Evolutionary conservation across 495 filamentous ascomycete genomes (phyloP).

Genomic region (Glarea lozoyensis): DNA sequence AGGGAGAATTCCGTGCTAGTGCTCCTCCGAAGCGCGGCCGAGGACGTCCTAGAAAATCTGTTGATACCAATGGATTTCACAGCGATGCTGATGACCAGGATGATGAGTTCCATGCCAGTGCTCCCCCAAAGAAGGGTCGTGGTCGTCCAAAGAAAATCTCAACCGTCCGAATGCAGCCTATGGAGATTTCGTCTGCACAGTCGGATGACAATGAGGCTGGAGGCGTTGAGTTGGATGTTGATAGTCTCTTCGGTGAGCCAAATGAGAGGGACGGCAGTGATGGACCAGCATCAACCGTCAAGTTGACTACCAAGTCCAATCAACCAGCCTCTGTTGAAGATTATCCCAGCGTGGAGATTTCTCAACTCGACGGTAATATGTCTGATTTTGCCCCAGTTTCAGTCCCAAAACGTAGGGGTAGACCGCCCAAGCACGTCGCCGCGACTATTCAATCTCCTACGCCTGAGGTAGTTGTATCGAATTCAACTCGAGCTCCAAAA

Average conservation of each 20-base stretch:
- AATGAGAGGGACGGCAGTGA: constrained; percentile 1
- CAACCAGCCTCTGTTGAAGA: not conserved
- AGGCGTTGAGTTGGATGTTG: constrained; percentile 2
- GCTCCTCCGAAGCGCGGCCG: too few species aligned
- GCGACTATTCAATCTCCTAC: not conserved
- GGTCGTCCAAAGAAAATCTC: too few species aligned
- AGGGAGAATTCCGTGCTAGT: too few species aligned
- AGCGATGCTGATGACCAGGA: too few species aligned
- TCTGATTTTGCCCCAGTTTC: constrained; percentile 2
- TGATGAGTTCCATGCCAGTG: too few species aligned
- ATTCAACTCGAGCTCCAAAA: constrained; percentile 1
- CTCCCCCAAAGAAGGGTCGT: too few species aligned
- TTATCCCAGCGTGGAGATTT: constrained; percentile 1
- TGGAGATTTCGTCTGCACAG: too few species aligned
- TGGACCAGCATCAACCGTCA: not conserved
- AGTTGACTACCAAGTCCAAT: not conserved
- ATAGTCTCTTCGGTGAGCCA: constrained; percentile 20
- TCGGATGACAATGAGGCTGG: constrained; percentile 7
- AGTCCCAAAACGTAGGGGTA: constrained; percentile 11
- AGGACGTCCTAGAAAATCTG: too few species aligned
- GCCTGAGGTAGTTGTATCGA: not conserved
- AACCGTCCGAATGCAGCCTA: too few species aligned
- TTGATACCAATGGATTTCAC: too few species aligned
- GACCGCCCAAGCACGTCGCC: constrained; percentile 9
- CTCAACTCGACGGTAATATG: not conserved